phyloP scores from a whole-genome alignment of 305 asterid species.

The Solanum aculeatissimum region DNA sequence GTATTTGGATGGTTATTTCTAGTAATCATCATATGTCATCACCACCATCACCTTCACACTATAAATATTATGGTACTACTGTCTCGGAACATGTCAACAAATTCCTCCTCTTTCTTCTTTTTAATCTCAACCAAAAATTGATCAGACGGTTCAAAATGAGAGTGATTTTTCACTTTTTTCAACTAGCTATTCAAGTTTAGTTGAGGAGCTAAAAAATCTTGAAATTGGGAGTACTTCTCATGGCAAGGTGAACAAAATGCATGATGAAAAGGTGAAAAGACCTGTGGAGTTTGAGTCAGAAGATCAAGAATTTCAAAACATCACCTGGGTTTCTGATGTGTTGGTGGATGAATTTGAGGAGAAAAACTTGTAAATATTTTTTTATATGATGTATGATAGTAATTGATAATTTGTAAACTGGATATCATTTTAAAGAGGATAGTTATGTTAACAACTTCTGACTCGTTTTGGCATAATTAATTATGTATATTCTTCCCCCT shows the following conservation, averaged over 20 bases:
- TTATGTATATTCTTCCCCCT: background rate
- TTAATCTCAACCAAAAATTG: background rate
- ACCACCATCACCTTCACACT: too few species aligned
- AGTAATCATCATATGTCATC: background rate
- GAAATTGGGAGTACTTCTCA: too few species aligned
- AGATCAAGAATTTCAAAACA: background rate
- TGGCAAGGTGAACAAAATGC: background rate
- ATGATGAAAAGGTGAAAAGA: background rate
- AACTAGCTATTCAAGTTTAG: background rate
- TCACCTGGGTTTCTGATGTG: background rate
- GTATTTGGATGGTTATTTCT: background rate
- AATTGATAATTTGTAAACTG: background rate
- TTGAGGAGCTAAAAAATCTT: background rate
- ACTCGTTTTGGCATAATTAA: background rate
- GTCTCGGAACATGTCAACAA: background rate
- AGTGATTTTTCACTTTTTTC: background rate
- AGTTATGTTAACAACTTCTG: background rate
- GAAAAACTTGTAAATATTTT: background rate
- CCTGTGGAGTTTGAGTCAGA: background rate
- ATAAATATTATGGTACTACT: background rate
- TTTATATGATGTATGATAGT: background rate
- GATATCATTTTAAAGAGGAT: background rate
- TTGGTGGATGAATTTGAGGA: background rate
- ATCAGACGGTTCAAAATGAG: background rate
- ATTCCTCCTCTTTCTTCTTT: background rate